A percentile compares a stretch with the other conserved stretches of the same genome.
phyloP scores from a whole-genome alignment of 2,329 filamentous ascomycete genomes.

The Fusarium heterosporum region DNA sequence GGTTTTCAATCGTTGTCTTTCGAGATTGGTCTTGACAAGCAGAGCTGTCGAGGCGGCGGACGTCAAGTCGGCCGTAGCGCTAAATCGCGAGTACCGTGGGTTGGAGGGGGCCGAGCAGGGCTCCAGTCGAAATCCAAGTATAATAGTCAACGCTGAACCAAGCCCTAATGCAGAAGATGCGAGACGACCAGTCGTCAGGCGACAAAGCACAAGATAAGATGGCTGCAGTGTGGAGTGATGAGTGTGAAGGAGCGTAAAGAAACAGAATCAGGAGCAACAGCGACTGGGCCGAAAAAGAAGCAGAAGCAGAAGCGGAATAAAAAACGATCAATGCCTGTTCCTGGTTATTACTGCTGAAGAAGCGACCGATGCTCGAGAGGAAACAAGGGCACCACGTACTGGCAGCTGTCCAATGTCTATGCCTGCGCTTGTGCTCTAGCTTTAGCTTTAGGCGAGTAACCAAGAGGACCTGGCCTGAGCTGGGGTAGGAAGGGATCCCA shows the following conservation, averaged over 20 bases:
- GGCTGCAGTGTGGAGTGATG: conserved; percentile 35
- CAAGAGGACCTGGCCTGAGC: conserved; percentile 34
- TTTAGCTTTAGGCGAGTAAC: conserved; percentile 38
- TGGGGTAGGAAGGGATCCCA: conserved; percentile 40
- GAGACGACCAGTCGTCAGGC: conserved; percentile 50
- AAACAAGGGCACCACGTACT: conserved; percentile 37
- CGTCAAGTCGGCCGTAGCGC: conserved; percentile 47
- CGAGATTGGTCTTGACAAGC: conserved; percentile 25
- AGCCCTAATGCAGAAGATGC: conserved; percentile 48
- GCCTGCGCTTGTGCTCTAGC: conserved; percentile 31
- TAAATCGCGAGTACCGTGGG: conserved; percentile 32
- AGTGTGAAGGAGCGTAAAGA: conserved; percentile 48
- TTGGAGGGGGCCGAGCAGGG: conserved; percentile 29
- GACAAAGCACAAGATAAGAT: conserved; percentile 37
- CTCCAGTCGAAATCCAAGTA: conserved; percentile 43
- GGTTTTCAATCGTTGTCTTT: conserved; percentile 23
- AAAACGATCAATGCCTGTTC: conserved; percentile 42
- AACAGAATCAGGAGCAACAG: conserved; percentile 37
- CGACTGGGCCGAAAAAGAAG: conserved; percentile 17
- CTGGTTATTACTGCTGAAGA: conserved; percentile 17
- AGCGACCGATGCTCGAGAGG: conserved; percentile 28
- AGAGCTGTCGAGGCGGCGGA: conserved; percentile 36
- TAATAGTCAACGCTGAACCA: conserved; percentile 40
- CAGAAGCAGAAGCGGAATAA: conserved; percentile 34
- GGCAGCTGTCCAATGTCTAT: conserved; percentile 14